Percentiles rank a stretch among this genome's conserved stretches.
phyloP scores from a whole-genome alignment of 495 filamentous ascomycete genomes.

The Chaetomium fimeti region DNA sequence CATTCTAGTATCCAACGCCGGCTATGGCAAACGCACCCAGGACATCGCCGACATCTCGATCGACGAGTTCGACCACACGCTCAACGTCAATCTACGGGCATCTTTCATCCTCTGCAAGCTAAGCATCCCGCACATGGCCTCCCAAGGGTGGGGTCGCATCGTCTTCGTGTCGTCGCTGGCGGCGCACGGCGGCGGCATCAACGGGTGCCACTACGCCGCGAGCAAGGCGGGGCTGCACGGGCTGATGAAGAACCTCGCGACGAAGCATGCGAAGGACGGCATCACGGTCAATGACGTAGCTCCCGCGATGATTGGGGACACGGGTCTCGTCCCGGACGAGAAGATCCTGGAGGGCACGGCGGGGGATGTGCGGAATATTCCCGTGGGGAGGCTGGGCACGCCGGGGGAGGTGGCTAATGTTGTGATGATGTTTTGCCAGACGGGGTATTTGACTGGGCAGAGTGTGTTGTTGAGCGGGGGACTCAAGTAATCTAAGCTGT shows the following conservation, averaged over 20 bases:
- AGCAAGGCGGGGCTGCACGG: slow-evolving; percentile 62
- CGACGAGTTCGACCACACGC: slow-evolving; percentile 66
- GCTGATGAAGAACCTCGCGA: slow-evolving; percentile 64
- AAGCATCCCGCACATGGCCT: slow-evolving; percentile 62
- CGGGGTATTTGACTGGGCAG: slow-evolving; percentile 68
- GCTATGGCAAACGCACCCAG: slow-evolving; percentile 36
- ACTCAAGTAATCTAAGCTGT: slow-evolving; percentile 39
- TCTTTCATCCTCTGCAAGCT: slow-evolving; percentile 66
- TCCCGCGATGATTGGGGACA: slow-evolving; percentile 71
- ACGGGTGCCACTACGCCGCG: slow-evolving; percentile 68
- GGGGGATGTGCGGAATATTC: slow-evolving; percentile 54
- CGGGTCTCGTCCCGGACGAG: slow-evolving; percentile 62
- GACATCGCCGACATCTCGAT: slow-evolving; percentile 41
- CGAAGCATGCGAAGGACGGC: slow-evolving; percentile 58
- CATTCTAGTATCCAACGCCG: slow-evolving; percentile 57
- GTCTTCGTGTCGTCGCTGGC: slow-evolving; percentile 69
- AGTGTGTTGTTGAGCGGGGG: slow-evolving; percentile 59
- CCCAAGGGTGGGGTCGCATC: slow-evolving; percentile 63
- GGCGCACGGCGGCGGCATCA: slow-evolving; percentile 63
- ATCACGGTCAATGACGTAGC: slow-evolving; percentile 76
- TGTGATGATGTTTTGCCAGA: slow-evolving; percentile 64
- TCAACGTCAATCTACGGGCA: slow-evolving; percentile 63
- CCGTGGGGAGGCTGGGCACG: slow-evolving; percentile 61
- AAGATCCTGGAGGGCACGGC: slow-evolving; percentile 49
- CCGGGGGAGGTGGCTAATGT: slow-evolving; percentile 67